phyloP scores from a whole-genome alignment of 257 asterid genomes.

The Primulina eburnea region DNA sequence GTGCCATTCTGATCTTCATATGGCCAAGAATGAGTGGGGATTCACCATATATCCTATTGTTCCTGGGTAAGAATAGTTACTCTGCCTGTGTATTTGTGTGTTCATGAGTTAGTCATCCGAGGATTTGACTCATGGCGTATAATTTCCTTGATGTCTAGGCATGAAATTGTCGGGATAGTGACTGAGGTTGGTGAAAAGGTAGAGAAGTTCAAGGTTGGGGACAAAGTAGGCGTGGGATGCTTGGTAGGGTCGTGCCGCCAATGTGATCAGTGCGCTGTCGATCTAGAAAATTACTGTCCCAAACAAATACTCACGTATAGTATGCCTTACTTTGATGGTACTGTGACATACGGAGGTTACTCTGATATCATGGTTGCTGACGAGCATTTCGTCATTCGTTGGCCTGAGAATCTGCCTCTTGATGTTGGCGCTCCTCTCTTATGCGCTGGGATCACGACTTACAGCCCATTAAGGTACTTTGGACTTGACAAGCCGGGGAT shows the following conservation, averaged over 20 bases:
- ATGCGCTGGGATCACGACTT: neutral
- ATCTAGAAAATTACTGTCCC: slow-evolving; percentile 21
- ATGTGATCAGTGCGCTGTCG: slow-evolving; percentile 18
- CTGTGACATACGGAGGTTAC: too few relatives aligned
- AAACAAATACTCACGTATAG: slow-evolving; percentile 9
- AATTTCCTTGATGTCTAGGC: slow-evolving; percentile 2
- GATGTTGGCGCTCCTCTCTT: neutral
- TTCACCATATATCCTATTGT: too few relatives aligned
- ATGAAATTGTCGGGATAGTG: slow-evolving; percentile 22
- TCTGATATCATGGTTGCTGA: too few relatives aligned
- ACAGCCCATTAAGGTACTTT: neutral
- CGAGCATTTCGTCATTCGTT: neutral
- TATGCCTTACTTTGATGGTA: neutral
- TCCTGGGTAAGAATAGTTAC: too few relatives aligned
- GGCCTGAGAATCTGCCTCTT: slow-evolving; percentile 2
- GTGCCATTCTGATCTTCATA: too few relatives aligned
- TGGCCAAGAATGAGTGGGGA: too few relatives aligned
- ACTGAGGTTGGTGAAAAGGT: slow-evolving; percentile 25
- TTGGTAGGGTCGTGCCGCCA: slow-evolving; percentile 18
- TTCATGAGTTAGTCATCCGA: too few relatives aligned
- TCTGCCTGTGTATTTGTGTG: too few relatives aligned
- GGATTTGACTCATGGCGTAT: neutral
- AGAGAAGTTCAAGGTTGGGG: slow-evolving; percentile 22
- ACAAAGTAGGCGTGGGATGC: slow-evolving; percentile 24
- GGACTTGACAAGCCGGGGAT: neutral